Evolutionary conservation across 78 protist genomes (phyloP).

Genomic region (Dictyostelium discoideum): dicty_2.7 NC_007091.3:1750501-1751000

Average conservation of each 20-base stretch:
- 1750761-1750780: slow-evolving; percentile 53
- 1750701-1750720: slow-evolving; percentile 73
- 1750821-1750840: neutral
- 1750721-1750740: slow-evolving; percentile 74
- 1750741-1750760: slow-evolving; percentile 78
- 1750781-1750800: slow-evolving; percentile 25
- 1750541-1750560: no score
- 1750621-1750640: no score
- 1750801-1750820: slow-evolving; percentile 8
- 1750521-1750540: neutral
- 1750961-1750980: no score
- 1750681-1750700: slow-evolving; percentile 44
- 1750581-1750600: neutral
- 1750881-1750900: neutral
- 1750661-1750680: neutral
- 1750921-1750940: neutral
- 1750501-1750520: slow-evolving; percentile 41
- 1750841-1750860: neutral
- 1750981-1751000: no score
- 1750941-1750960: neutral
- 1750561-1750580: neutral
- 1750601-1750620: neutral
- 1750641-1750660: no score
- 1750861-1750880: slow-evolving; percentile 23
- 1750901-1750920: no score